Conservation (phyloP, 495 filamentous ascomycete genomes). For the Melanomma pulvis-pyrius region DNA sequence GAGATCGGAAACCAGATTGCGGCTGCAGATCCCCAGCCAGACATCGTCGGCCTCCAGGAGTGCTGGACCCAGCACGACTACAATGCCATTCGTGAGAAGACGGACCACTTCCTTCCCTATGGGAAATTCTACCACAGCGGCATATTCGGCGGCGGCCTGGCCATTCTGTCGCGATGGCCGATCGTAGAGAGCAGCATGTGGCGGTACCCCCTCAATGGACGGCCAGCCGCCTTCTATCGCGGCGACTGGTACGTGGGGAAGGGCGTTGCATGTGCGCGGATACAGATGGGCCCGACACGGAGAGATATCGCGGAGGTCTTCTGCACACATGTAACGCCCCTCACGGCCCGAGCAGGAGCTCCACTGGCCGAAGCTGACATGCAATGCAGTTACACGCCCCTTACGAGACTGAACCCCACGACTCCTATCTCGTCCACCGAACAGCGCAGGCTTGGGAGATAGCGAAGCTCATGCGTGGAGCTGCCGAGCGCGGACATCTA, state of each 20-base stretch:
- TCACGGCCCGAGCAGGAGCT: not conserved
- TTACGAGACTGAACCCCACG: slow-evolving; percentile 76
- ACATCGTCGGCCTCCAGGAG: slow-evolving; percentile 94
- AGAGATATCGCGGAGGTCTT: slow-evolving; percentile 87
- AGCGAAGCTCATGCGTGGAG: slow-evolving; percentile 82
- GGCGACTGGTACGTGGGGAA: slow-evolving; percentile 97
- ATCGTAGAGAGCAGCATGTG: slow-evolving; percentile 89
- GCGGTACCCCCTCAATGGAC: slow-evolving; percentile 87
- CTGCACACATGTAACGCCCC: slow-evolving; percentile 71
- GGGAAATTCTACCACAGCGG: slow-evolving; percentile 93
- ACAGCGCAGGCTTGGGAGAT: slow-evolving; percentile 98
- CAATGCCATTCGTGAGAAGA: slow-evolving; percentile 73
- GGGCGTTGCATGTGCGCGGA: slow-evolving; percentile 83
- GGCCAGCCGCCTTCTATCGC: slow-evolving; percentile 88
- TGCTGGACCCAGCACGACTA: slow-evolving; percentile 95
- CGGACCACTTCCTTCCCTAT: slow-evolving; percentile 78
- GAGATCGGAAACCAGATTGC: slow-evolving; percentile 69
- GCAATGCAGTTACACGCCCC: slow-evolving; percentile 73
- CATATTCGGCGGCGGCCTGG: slow-evolving; percentile 85
- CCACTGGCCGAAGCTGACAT: slow-evolving; percentile 22
- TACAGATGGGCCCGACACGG: slow-evolving; percentile 67
- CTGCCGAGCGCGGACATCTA: slow-evolving; percentile 80
- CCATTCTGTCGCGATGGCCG: slow-evolving; percentile 94
- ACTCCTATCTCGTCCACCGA: slow-evolving; percentile 87
- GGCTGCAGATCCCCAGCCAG: slow-evolving; percentile 63